Base-by-base conservation (phyloP, 2,329 filamentous ascomycete species). In the Trichoderma sp. region DNA sequence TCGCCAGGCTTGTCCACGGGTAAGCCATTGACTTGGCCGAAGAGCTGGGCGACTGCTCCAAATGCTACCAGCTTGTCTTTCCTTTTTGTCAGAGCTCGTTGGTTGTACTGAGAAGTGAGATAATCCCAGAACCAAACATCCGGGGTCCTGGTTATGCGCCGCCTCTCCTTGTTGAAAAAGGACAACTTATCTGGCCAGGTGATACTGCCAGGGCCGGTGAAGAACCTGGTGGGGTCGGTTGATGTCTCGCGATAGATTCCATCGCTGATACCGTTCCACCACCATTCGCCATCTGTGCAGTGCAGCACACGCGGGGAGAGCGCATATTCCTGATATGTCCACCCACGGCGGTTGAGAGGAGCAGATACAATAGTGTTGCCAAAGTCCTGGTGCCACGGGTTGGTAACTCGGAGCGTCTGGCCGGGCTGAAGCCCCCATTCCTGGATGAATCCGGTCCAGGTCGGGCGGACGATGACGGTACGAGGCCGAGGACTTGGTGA, bases 281-380 rank as follows among this genome's bases (percentile, higher is more conserved):
- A 63, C 59, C 59, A 63, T 29, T 63, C 59, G 39, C 59, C 59
- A 25, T 63, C 59, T n/a, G 59, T 63, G 19, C 59, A 63, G 48
- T 63, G 59, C 45, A 63, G 45, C 29, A 63, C 59, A 19, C 59
- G 59, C n/a, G 59, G 59, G 5, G 59, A 50, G 19, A 63, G 32
- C 8, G 48, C 59, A 42, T 63, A 63, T n/a, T 63, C 59, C 34
- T 63, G 59, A 39, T 52, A 63, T 0, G 59, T 63, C 59, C 59
- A 63, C 45, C 59, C 59, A 13, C 59, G 59, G 7, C 59, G 59
- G 13, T 63, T 63, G 1, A 63, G 34, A 19, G 59, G 59, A 10
- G 59, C 32, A 12, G 59, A 63, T 17, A 53, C 59, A 63, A 63
- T 63, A 8, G 59, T 35, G 27, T 63, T 63, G 17, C 34, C 45